Conservation (phyloP, 2,329 filamentous ascomycete species). For the Ceratocystis smalleyi region DNA sequence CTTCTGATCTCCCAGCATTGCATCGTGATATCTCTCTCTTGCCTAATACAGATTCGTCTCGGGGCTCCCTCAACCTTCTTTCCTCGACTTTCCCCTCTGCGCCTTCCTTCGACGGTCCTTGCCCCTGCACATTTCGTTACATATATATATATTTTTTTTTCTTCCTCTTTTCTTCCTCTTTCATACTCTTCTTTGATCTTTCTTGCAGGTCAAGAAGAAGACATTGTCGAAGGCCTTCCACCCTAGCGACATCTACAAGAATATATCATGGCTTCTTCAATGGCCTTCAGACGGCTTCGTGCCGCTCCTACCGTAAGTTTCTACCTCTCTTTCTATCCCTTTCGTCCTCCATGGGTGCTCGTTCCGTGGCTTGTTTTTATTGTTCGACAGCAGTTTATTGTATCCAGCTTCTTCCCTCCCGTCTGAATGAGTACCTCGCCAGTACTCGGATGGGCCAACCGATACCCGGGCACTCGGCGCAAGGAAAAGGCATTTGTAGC, state of each 20-base stretch:
- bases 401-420: neutral
- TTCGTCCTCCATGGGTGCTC: conserved; percentile 19
- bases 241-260: conserved; percentile 4
- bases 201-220: conserved; percentile 5
- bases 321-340: conserved; percentile 1
- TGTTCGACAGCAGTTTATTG: neutral
- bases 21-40: neutral
- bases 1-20: neutral
- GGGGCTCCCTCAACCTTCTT: conserved; percentile 1
- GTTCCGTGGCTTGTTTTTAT: neutral
- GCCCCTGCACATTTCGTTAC: conserved; percentile 9
- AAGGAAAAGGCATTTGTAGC: neutral
- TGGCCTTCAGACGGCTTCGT: conserved; percentile 47
- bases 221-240: neutral
- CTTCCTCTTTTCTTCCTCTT: conserved; percentile 2
- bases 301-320: conserved; percentile 40
- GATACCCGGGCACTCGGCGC: neutral
- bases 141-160: conserved; percentile 7
- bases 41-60: conserved; percentile 1
- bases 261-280: conserved; percentile 41
- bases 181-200: neutral
- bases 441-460: neutral
- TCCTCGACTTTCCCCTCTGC: conserved; percentile 4
- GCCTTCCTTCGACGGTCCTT: conserved; percentile 10
- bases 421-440: neutral